A percentile compares a stretch with the other conserved stretches of the same genome.
phyloP scores from a whole-genome alignment of 371 early-diverging fungal genomes.

The Conidiobolus incongruus region DNA sequence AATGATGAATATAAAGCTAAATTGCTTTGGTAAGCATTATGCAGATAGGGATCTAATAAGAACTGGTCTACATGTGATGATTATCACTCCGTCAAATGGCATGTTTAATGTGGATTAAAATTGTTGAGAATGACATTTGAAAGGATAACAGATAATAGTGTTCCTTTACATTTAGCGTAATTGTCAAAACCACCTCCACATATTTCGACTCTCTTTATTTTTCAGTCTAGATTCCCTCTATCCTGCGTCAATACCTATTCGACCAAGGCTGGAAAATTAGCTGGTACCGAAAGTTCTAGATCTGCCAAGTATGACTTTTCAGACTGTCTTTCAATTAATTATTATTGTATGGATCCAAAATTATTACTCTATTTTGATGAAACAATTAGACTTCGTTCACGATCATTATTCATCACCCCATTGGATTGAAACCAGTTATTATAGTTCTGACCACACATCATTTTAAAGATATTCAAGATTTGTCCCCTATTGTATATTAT shows the following conservation, averaged over 20 bases:
- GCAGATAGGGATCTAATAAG: constrained; percentile 80
- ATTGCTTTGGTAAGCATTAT: constrained; percentile 79
- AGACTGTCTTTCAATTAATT: no score
- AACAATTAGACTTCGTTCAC: constrained; percentile 10
- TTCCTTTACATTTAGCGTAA: constrained; percentile 81
- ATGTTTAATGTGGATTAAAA: constrained; percentile 65
- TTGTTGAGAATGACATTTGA: constrained; percentile 77
- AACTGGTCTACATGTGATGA: constrained; percentile 77
- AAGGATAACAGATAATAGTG: constrained; percentile 86
- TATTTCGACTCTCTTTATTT: constrained; percentile 71
- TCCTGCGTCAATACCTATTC: constrained; percentile 4
- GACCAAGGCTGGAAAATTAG: constrained; percentile 4
- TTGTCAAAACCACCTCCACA: constrained; percentile 75
- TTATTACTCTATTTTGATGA: constrained; percentile 14
- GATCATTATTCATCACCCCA: constrained; percentile 54
- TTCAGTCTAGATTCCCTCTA: constrained; percentile 16
- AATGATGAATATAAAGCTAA: constrained; percentile 83
- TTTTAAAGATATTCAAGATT: constrained; percentile 23
- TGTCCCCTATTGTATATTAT: constrained; percentile 53
- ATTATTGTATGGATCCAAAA: constrained; percentile 9
- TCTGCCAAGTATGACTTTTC: no score
- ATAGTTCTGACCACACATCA: constrained; percentile 27
- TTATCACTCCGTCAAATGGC: constrained; percentile 78
- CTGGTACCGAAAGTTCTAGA: constrained; percentile 9
- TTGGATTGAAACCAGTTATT: constrained; percentile 87